phyloP scores from a whole-genome alignment of 768 basidiomycete genomes.

The Kwoniella sp. region DNA sequence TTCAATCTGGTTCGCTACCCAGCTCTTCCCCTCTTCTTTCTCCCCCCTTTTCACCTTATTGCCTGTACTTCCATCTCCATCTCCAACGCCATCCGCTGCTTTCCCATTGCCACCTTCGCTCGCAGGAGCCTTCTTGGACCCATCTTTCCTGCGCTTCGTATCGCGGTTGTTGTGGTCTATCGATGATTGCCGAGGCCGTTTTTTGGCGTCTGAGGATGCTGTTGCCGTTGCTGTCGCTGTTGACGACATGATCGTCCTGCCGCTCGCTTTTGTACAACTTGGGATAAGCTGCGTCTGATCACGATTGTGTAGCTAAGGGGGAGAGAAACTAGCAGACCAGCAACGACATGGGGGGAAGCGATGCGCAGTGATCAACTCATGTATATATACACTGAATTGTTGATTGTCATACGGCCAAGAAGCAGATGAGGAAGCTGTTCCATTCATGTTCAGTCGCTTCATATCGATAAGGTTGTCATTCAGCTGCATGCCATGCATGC shows the following conservation, averaged over 20 bases:
- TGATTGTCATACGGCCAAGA: too few relatives aligned
- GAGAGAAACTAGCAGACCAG: too few relatives aligned
- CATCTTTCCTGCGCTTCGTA: slow-evolving; percentile 15
- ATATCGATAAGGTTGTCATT: too few relatives aligned
- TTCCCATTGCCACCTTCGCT: neutral
- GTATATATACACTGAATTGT: too few relatives aligned
- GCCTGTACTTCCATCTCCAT: neutral
- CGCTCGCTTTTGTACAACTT: too few relatives aligned
- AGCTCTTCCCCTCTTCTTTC: neutral
- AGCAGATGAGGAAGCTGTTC: too few relatives aligned
- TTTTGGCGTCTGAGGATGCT: slow-evolving; percentile 8
- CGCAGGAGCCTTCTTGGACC: neutral
- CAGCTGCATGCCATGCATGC: too few relatives aligned
- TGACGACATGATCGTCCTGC: neutral
- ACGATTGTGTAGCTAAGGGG: too few relatives aligned
- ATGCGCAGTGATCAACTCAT: too few relatives aligned
- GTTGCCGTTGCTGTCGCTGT: neutral
- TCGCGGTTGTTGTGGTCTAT: slow-evolving; percentile 12
- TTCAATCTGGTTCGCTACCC: slow-evolving; percentile 9
- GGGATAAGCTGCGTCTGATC: too few relatives aligned
- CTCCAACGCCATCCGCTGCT: neutral
- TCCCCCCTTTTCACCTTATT: neutral
- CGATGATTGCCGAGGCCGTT: slow-evolving; percentile 15
- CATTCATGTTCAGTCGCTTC: too few relatives aligned
- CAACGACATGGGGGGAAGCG: too few relatives aligned